These are phyloP conservation scores for Boechera retrofracta DNA, from an alignment of 345 rosid genomes.

Conservation along the genomic window DNA sequence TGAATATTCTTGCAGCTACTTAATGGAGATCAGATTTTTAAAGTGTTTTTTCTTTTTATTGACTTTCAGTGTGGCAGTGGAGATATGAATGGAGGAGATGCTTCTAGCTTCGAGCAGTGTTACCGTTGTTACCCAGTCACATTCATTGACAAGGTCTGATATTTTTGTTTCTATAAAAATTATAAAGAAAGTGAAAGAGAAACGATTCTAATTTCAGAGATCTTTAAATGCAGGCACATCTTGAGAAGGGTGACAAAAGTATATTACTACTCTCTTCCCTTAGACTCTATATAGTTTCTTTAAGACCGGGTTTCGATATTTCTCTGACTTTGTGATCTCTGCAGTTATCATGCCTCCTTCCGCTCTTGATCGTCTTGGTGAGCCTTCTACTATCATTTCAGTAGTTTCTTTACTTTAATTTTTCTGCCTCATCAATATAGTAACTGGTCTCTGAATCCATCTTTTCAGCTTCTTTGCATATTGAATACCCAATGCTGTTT, in stretches of 20 bases:
- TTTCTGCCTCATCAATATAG: neutral
- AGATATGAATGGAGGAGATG: constrained; percentile 21
- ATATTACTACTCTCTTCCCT: constrained; percentile 24
- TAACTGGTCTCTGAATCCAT: constrained; percentile 3
- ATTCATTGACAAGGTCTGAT: constrained; percentile 63
- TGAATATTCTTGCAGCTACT: too few relatives aligned
- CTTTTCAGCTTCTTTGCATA: constrained; percentile 60
- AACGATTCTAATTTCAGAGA: constrained; percentile 9
- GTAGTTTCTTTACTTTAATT: constrained; percentile 2
- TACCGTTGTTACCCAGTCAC: constrained; percentile 72
- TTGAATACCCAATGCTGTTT: constrained; percentile 72
- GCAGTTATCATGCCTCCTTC: constrained; percentile 79
- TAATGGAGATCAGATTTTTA: neutral
- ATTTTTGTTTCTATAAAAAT: neutral
- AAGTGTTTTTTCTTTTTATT: neutral
- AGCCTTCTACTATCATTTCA: constrained; percentile 19
- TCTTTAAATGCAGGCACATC: constrained; percentile 57
- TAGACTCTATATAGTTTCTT: constrained; percentile 1
- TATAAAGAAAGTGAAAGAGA: neutral
- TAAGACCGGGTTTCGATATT: neutral
- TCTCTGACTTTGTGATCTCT: constrained; percentile 28
- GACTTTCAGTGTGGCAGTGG: constrained; percentile 46
- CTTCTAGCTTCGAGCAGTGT: constrained; percentile 52
- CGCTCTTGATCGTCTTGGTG: constrained; percentile 75
- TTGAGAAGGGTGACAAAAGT: constrained; percentile 76